Percentiles rank a stretch among this genome's conserved stretches.
phyloP scores from a whole-genome alignment of 345 rosid genomes.

The Hypericum androsaemum region DNA sequence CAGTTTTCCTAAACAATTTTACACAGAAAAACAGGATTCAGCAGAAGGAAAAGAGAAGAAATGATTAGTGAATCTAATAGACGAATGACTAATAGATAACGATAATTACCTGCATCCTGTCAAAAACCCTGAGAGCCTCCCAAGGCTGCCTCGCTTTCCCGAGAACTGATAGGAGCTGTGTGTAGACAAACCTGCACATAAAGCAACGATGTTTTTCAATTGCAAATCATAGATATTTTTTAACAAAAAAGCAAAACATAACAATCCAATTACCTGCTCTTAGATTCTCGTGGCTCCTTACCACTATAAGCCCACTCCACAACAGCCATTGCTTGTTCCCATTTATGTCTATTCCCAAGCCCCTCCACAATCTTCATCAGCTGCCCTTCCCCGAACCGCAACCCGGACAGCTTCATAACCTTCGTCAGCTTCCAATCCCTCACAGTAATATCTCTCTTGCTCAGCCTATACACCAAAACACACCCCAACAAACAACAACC shows the following conservation, averaged over 20 bases:
- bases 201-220: conserved; percentile 2
- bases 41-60: conserved; percentile 1
- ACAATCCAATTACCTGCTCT: conserved; percentile 48
- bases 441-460: conserved; percentile 50
- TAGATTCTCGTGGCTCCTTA: conserved; percentile 41
- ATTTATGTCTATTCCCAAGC: conserved; percentile 53
- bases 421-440: conserved; percentile 84
- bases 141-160: conserved; percentile 58
- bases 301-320: conserved; percentile 70
- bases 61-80: neutral
- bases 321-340: conserved; percentile 74
- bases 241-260: neutral
- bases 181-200: conserved; percentile 79
- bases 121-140: conserved; percentile 63
- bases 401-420: conserved; percentile 82
- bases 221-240: neutral
- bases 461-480: conserved; percentile 38
- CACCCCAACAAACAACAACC: conserved; percentile 2
- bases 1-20: conserved; percentile 51
- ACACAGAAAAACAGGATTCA: conserved; percentile 22
- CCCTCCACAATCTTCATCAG: conserved; percentile 67
- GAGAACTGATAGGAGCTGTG: conserved; percentile 76
- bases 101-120: conserved; percentile 66
- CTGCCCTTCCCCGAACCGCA: conserved; percentile 73
- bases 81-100: conserved; percentile 9